Evolutionary conservation across 2,329 filamentous ascomycete species (phyloP), one percentile per base, ranked within the genome.

Genomic region (Phoma sp.): DNA sequence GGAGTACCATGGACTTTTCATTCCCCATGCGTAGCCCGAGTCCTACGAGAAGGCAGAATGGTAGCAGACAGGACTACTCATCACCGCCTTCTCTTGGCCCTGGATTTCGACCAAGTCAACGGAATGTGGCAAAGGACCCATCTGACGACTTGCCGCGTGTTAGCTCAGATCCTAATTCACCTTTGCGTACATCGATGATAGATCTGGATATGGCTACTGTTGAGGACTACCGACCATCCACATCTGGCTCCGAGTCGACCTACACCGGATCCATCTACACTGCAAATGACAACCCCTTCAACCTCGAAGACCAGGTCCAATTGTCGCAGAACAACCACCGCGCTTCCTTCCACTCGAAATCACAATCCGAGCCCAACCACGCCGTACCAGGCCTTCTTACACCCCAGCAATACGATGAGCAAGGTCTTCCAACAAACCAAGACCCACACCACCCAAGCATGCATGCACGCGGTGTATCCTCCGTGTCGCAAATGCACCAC

Each of bases 211-310:
- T 74, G 65, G 76, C 76, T 0, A 75, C 76, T 50, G 62, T 74
- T 2, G 68, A 74, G 39, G 72, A 76, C 29, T 73, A 77, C 38
- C 75, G 79, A 5, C 78, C 79, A 3, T 75, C 75, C 0, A 79
- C 78, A 0, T 74, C 78, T 4, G 72, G 68, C 38, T 79, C 74
- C 11, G 65, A 68, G 34, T 63, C 65, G 9, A 69, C 74, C 0
- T 68, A 73, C 50, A 74, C 60, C 50, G 73, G 66, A 32, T 69
- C 69, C 11, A 64, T 61, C 14, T 65, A 64, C 39, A 76, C 73
- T 17, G 74, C 75, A 32, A 77, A 72, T 46, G 77, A 78, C 4
- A 78, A 81, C 49, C 79, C 79, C 1, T 82, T 82, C 59, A 79
- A 81, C 60, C 74, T 81, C 6, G 80, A 81, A 58, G 78, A 81